These are phyloP conservation scores for Pythium apleroticum DNA, from an alignment of 352 stramenopile genomes.

Conservation along the genomic window DNA sequence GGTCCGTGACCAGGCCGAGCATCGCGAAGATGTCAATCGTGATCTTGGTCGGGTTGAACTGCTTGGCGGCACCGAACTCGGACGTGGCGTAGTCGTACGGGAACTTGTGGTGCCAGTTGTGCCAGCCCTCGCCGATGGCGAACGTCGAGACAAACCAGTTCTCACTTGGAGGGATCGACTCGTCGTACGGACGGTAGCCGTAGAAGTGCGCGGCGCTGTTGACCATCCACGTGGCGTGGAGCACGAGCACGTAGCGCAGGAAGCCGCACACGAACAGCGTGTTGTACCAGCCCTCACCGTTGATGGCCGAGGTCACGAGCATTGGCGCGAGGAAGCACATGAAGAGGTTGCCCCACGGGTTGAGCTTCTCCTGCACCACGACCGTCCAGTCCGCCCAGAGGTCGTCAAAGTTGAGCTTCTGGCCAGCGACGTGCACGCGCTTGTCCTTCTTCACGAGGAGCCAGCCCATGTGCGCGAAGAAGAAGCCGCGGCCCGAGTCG, in stretches of 20 bases:
- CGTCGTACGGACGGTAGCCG: slow-evolving; percentile 97
- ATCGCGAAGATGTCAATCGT: slow-evolving; percentile 93
- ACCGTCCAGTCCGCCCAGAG: slow-evolving; percentile 96
- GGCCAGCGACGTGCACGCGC: slow-evolving; percentile 85
- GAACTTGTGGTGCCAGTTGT: slow-evolving; percentile 99
- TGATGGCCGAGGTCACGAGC: slow-evolving; percentile 82
- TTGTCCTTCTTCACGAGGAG: slow-evolving; percentile 97
- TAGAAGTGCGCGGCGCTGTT: slow-evolving; percentile 98
- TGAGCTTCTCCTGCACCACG: slow-evolving; percentile 95
- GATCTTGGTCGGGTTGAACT: slow-evolving; percentile 99
- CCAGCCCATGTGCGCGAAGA: slow-evolving; percentile 99
- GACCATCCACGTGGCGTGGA: slow-evolving; percentile 98
- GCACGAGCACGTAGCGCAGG: slow-evolving; percentile 92
- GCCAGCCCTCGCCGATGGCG: slow-evolving; percentile 97
- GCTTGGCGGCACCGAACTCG: slow-evolving; percentile 93
- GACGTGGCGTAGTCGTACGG: slow-evolving; percentile 99
- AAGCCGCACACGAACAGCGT: slow-evolving; percentile 96
- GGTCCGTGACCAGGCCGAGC: slow-evolving; percentile 92
- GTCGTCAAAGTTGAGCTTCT: slow-evolving; percentile 97
- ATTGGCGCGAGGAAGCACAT: slow-evolving; percentile 98
- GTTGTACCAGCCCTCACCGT: slow-evolving; percentile 94
- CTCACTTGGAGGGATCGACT: slow-evolving; percentile 89
- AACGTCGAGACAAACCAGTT: slow-evolving; percentile 97
- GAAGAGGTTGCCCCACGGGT: slow-evolving; percentile 97
- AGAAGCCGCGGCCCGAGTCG: slow-evolving; percentile 97